Conservation (phyloP, 257 asterid species). For the Vinca minor region DNA sequence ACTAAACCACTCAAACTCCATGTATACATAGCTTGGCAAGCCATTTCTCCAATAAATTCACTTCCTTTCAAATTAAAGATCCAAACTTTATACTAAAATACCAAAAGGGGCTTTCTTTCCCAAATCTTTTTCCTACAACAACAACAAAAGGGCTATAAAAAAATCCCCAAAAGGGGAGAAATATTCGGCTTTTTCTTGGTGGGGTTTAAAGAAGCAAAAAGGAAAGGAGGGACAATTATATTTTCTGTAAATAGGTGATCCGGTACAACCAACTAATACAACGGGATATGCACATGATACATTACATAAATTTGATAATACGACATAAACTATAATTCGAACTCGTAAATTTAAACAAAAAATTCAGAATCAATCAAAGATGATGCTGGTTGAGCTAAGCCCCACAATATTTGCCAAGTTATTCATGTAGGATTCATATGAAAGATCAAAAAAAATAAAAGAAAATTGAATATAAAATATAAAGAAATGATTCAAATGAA, state of each 20-base stretch:
- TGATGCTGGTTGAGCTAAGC: too few species aligned
- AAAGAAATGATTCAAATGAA: not conserved
- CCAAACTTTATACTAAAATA: conserved; percentile 11
- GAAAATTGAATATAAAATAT: not conserved
- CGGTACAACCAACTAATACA: too few species aligned
- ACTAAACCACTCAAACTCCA: conserved; percentile 74
- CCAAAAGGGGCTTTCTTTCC: not conserved
- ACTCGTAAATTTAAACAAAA: too few species aligned
- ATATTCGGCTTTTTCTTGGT: conserved; percentile 1
- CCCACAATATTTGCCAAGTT: too few species aligned
- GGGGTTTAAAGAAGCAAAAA: not conserved
- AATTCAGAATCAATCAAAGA: too few species aligned
- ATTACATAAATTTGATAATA: too few species aligned
- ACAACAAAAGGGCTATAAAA: not conserved
- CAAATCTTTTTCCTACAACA: not conserved
- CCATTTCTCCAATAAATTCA: conserved; percentile 38
- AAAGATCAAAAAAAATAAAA: not conserved
- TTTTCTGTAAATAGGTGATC: too few species aligned
- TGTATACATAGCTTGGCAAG: conserved; percentile 41
- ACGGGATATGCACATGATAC: too few species aligned
- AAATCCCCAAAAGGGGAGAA: not conserved
- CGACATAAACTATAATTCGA: too few species aligned
- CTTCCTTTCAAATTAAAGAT: conserved; percentile 20
- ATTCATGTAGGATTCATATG: too few species aligned
- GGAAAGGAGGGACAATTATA: not conserved